Conservation (phyloP, 148 eudicot genomes). For the Rhododendron kiyosumense region DNA sequence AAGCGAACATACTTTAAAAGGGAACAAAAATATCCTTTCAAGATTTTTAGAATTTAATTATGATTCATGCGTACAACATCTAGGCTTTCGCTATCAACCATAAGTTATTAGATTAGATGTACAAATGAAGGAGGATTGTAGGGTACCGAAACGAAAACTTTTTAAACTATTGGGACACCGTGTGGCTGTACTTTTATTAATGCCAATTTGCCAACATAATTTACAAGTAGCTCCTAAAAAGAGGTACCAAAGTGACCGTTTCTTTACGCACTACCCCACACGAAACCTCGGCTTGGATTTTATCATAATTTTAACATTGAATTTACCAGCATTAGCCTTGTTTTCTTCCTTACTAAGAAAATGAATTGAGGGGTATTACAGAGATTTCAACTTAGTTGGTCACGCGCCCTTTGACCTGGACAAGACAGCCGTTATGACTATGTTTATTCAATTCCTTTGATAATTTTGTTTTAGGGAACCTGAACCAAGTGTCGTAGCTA, state of each 20-base stretch:
- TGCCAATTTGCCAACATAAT: neutral
- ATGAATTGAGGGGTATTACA: neutral
- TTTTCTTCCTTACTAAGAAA: neutral
- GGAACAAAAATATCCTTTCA: neutral
- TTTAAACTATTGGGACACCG: neutral
- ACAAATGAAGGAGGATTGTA: neutral
- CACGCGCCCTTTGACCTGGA: neutral
- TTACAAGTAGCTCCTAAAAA: neutral
- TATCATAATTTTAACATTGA: neutral
- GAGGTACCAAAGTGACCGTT: neutral
- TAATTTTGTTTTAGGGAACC: neutral
- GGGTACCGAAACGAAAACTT: neutral
- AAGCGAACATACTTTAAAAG: neutral
- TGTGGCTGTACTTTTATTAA: neutral
- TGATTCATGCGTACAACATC: neutral
- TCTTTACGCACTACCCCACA: neutral
- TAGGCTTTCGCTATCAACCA: neutral
- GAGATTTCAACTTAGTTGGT: neutral
- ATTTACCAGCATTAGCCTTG: neutral
- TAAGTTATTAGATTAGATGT: neutral
- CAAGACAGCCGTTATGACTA: neutral
- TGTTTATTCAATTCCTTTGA: neutral
- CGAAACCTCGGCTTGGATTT: neutral
- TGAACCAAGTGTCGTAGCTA: rapidly evolving
- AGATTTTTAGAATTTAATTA: neutral